Conservation (phyloP, 2,329 filamentous ascomycete species). For the Neoarthrinium moseri region DNA sequence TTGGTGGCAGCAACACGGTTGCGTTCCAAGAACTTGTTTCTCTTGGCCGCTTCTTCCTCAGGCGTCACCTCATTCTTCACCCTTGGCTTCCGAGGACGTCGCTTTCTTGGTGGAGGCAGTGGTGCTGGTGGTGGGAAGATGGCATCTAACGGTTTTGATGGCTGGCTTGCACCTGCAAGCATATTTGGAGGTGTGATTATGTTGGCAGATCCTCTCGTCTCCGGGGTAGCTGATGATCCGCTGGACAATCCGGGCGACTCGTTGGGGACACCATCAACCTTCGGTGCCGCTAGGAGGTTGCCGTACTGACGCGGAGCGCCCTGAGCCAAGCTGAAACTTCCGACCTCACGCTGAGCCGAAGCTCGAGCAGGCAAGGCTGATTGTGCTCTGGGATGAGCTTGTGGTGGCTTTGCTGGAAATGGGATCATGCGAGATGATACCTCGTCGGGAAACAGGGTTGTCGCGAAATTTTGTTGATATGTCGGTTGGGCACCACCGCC, state of each 20-base stretch:
- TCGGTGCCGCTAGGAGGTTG: constrained; percentile 11
- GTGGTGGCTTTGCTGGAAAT: neutral
- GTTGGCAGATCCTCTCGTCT: constrained; percentile 20
- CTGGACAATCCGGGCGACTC: constrained; percentile 23
- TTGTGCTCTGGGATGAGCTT: neutral
- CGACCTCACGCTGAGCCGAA: neutral
- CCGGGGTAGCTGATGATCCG: constrained; percentile 23
- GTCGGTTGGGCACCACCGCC: constrained; percentile 9
- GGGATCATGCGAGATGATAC: constrained; percentile 2
- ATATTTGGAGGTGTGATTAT: constrained; percentile 16
- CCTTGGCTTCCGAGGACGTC: constrained; percentile 21
- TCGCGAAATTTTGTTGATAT: constrained; percentile 13
- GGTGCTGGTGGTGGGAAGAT: constrained; percentile 9
- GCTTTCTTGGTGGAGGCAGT: constrained; percentile 22
- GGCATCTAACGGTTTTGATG: constrained; percentile 1
- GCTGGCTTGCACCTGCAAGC: neutral
- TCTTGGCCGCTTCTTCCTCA: constrained; percentile 38
- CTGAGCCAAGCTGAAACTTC: constrained; percentile 8
- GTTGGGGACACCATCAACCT: constrained; percentile 13
- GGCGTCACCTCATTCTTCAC: constrained; percentile 16
- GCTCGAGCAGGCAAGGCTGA: neutral
- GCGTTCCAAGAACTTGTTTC: constrained; percentile 62
- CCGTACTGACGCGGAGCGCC: constrained; percentile 5
- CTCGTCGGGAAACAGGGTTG: constrained; percentile 13
- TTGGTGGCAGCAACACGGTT: constrained; percentile 74